Evolutionary conservation across 2,329 filamentous ascomycete genomes (phyloP), one percentile per base, ranked within the genome.

Genomic region (Xylariaceae sp.): DNA sequence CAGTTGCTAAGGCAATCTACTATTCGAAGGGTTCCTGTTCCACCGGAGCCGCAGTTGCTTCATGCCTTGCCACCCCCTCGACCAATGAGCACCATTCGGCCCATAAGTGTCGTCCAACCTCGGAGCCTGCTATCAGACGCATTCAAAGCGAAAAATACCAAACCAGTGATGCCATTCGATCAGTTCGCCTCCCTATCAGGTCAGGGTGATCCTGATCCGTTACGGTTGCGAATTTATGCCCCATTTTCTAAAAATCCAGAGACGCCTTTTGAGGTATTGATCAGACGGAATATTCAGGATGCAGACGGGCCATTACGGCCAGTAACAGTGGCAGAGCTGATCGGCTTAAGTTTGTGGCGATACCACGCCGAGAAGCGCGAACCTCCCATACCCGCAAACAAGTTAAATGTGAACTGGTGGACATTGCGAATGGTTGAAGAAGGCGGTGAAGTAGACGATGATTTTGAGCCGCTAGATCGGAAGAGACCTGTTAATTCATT

Each of bases 351-450:
- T 57, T 72, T 95, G 10, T 92, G 88, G 79, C 80, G 87, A 58
- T 94, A 93, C 68, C 83, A 84, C 41, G 87, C 92, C 63, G 89
- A 92, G 67, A 88, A 88, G 62, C 76, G 85, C 23, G 83, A 91
- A 59, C 90, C 90, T 3, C 68, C 80, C 0, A 75, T 94, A 8
- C 75, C 84, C 0, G 69, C 75, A 2, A 82, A 86, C 44, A 89
- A 91, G 66, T 77, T 85, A 46, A 91, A 90, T 62, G 86, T 92
- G 62, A 93, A 93, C 66, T 85, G 85, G 76, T 94, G 89, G 88
- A 90, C 86, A 20, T 74, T 95, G 50, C 82, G 89, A 33, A 92
- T 95, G 85, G 89, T 92, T 1, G 86, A 94, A 57, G 85, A 94
- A 67, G 89, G 90, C 50, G 91, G 88, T 42, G 90, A 94, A 66